Conservation (phyloP, 345 rosid species). For the Orychophragmus violaceus region DNA sequence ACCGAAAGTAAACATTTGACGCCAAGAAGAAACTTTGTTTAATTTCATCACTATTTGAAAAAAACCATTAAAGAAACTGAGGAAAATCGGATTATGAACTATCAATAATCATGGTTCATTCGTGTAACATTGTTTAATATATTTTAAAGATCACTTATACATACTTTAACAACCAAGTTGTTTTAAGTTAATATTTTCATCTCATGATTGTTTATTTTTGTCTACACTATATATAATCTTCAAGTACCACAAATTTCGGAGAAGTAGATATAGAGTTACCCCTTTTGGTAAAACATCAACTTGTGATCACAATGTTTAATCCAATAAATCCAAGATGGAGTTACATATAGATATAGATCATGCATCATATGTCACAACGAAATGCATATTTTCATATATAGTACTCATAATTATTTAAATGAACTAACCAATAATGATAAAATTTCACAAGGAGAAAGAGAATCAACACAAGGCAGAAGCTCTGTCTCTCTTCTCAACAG, state of each 20-base stretch:
- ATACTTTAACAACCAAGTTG: background rate
- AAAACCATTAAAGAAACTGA: too few relatives aligned
- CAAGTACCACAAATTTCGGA: too few relatives aligned
- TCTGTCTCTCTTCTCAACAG: conserved; percentile 71
- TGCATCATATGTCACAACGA: too few relatives aligned
- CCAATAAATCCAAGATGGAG: background rate
- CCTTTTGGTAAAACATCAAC: background rate
- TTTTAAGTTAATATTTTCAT: background rate
- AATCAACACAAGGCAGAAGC: conserved; percentile 55
- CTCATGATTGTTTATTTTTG: background rate
- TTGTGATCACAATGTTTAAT: conserved; percentile 1
- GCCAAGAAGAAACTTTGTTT: too few relatives aligned
- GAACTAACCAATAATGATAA: background rate
- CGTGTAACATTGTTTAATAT: too few relatives aligned
- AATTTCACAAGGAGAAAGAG: too few relatives aligned
- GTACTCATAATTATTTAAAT: background rate
- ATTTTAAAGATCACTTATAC: background rate
- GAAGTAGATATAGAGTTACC: background rate
- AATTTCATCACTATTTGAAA: too few relatives aligned
- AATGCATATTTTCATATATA: too few relatives aligned
- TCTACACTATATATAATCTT: too few relatives aligned
- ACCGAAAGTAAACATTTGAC: too few relatives aligned
- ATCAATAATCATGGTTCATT: too few relatives aligned
- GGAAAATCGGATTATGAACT: too few relatives aligned
- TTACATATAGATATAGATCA: background rate